Evolutionary conservation across 2,329 filamentous ascomycete genomes (phyloP).

Genomic region (Mycosphaerella arachidis): DNA sequence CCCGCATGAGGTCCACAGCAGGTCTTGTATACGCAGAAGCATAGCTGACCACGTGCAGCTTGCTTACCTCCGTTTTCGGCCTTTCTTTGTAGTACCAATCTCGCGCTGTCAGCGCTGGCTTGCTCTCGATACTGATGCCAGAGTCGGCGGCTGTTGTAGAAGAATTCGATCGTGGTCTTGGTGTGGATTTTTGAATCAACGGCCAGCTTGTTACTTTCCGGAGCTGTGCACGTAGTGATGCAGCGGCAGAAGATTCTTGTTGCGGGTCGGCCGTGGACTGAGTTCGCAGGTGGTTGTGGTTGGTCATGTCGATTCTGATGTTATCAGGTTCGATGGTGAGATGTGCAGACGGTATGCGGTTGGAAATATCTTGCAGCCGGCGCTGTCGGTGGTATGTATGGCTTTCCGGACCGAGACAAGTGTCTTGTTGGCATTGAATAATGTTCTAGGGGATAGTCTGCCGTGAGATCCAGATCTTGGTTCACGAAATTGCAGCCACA

Average conservation of each 20-base stretch:
- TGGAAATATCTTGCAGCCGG: neutral
- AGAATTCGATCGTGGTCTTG: neutral
- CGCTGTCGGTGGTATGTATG: neutral
- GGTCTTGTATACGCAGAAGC: constrained; percentile 23
- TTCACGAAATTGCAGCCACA: neutral
- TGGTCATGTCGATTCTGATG: neutral
- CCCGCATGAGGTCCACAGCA: constrained; percentile 18
- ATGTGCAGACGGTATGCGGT: neutral
- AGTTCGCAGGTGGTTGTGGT: neutral
- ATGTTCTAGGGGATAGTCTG: neutral
- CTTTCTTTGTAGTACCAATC: constrained; percentile 15
- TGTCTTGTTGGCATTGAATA: neutral
- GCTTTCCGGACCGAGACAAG: neutral
- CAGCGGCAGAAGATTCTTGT: neutral
- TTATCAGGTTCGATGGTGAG: neutral
- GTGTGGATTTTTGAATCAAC: neutral
- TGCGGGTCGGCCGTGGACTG: neutral
- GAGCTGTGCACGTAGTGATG: neutral
- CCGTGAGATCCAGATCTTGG: neutral
- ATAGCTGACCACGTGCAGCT: constrained; percentile 17
- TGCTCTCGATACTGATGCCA: constrained; percentile 5
- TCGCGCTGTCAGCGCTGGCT: neutral
- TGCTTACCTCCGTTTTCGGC: constrained; percentile 13
- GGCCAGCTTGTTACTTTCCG: neutral
- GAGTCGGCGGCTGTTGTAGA: neutral